A percentile compares a stretch with the other conserved stretches of the same genome.
phyloP scores from a whole-genome alignment of 192 early-diverging fungal species.

The Obelidium mucronatum region DNA sequence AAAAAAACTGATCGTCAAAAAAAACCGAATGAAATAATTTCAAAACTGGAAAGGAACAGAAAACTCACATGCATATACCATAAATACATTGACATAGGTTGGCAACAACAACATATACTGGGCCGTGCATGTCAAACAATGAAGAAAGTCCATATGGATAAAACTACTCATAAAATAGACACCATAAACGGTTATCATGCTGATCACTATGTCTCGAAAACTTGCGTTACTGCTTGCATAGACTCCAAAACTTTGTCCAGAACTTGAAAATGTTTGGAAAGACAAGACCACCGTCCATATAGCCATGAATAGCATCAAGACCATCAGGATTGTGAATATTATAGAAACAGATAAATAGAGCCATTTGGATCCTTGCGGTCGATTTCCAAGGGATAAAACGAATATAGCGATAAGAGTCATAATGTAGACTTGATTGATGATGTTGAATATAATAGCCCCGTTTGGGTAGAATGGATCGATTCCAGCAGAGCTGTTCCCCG shows the following conservation, averaged over 20 bases:
- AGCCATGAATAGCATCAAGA: slow-evolving; percentile 78
- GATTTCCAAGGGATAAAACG: slow-evolving; percentile 54
- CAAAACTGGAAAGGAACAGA: not conserved
- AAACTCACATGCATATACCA: slow-evolving; percentile 74
- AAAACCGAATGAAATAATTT: too few relatives aligned
- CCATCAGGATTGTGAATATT: slow-evolving; percentile 88
- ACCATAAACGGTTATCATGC: slow-evolving; percentile 33
- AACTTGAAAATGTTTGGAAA: slow-evolving; percentile 5
- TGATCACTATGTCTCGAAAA: slow-evolving; percentile 29
- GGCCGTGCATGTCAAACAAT: slow-evolving; percentile 46
- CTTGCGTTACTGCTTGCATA: not conserved
- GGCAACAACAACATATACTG: slow-evolving; percentile 71
- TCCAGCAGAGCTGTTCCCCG: not conserved
- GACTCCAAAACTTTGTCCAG: not conserved
- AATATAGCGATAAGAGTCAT: slow-evolving; percentile 79
- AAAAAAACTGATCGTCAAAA: not conserved
- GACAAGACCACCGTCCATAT: slow-evolving; percentile 57
- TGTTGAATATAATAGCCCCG: slow-evolving; percentile 58
- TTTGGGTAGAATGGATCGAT: slow-evolving; percentile 30
- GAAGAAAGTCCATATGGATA: slow-evolving; percentile 42
- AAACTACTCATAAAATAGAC: slow-evolving; percentile 16
- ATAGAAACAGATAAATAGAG: slow-evolving; percentile 68
- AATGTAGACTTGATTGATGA: slow-evolving; percentile 79
- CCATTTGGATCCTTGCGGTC: slow-evolving; percentile 61
- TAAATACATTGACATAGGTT: slow-evolving; percentile 87